A percentile compares a stretch with the other conserved stretches of the same genome.
Evolutionary conservation across 371 early-diverging fungal species (phyloP).

Genomic region (Mortierella sp.): DNA sequence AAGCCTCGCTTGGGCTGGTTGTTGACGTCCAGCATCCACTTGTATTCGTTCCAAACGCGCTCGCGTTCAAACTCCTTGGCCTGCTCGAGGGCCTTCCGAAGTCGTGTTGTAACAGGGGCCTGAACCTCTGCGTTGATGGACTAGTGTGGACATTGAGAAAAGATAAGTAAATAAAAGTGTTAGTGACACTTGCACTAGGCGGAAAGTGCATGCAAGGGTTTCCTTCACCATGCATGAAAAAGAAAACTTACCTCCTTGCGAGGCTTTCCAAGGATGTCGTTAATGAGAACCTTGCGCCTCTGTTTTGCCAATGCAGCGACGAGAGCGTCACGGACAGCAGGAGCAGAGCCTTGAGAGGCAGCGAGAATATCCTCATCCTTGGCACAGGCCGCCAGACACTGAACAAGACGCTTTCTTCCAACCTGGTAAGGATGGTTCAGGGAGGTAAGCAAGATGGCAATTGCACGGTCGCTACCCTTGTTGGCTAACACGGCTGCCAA

Average conservation of each 20-base stretch:
- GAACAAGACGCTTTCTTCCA: constrained; percentile 40
- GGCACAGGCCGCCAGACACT: constrained; percentile 30
- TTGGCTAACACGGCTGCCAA: constrained; percentile 37
- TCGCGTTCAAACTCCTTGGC: constrained; percentile 46
- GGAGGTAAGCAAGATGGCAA: constrained; percentile 26
- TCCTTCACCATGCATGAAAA: not conserved
- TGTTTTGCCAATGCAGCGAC: constrained; percentile 24
- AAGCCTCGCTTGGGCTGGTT: constrained; percentile 23
- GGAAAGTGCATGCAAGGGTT: not conserved
- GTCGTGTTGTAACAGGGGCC: constrained; percentile 26
- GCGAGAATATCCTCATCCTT: constrained; percentile 40
- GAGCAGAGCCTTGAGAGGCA: constrained; percentile 24
- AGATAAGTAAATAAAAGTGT: not conserved
- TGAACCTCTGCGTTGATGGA: not conserved
- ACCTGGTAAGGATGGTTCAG: constrained; percentile 41
- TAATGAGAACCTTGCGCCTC: constrained; percentile 35
- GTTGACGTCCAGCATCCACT: constrained; percentile 16
- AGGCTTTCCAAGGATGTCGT: constrained; percentile 41
- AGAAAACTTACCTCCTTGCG: constrained; percentile 21
- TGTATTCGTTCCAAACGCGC: constrained; percentile 33
- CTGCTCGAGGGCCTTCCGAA: constrained; percentile 29
- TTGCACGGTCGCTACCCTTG: constrained; percentile 15
- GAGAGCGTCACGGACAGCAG: constrained; percentile 37
- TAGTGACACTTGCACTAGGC: not conserved
- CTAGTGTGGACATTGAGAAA: not conserved